Evolutionary conservation across 1,139 yeast species (phyloP).

Genomic region (Insectozyma bohioensis): DNA sequence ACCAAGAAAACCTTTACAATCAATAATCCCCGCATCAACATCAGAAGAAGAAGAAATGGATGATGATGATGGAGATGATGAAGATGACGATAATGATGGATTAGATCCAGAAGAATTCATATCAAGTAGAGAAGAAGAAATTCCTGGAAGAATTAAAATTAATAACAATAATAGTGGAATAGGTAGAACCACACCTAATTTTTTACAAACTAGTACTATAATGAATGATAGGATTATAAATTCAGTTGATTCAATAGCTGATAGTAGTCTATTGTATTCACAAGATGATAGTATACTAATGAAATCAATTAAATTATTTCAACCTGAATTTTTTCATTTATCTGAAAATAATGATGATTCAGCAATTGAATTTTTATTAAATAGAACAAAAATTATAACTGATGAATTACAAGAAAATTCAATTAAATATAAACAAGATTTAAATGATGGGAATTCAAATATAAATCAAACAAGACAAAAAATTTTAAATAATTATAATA

Average conservation of each 20-base stretch:
- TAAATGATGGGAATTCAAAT: slow-evolving; percentile 31
- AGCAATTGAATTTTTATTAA: slow-evolving; percentile 16
- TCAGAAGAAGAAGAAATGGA: slow-evolving; percentile 9
- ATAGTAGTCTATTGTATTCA: slow-evolving; percentile 5
- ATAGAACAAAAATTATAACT: slow-evolving; percentile 9
- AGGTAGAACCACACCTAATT: neutral
- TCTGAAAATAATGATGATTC: slow-evolving; percentile 7
- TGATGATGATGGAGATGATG: slow-evolving; percentile 15
- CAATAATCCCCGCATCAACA: slow-evolving; percentile 11
- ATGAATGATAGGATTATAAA: slow-evolving; percentile 1
- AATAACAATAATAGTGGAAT: neutral
- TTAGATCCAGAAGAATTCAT: slow-evolving; percentile 24
- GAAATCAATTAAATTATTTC: slow-evolving; percentile 7
- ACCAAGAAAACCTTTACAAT: slow-evolving; percentile 9
- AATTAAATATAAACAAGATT: slow-evolving; percentile 15
- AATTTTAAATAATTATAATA: slow-evolving; percentile 28
- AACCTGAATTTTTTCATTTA: slow-evolving; percentile 3
- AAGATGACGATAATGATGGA: slow-evolving; percentile 17
- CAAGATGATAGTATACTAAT: slow-evolving; percentile 8
- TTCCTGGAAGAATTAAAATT: no score
- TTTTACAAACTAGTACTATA: slow-evolving; percentile 2
- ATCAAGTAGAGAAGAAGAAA: slow-evolving; percentile 6
- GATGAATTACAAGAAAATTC: slow-evolving; percentile 11
- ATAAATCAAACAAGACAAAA: slow-evolving; percentile 28
- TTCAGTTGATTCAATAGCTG: slow-evolving; percentile 8